Base-by-base conservation (phyloP, 257 asterid genomes). In the Voacanga thouarsii region DNA sequence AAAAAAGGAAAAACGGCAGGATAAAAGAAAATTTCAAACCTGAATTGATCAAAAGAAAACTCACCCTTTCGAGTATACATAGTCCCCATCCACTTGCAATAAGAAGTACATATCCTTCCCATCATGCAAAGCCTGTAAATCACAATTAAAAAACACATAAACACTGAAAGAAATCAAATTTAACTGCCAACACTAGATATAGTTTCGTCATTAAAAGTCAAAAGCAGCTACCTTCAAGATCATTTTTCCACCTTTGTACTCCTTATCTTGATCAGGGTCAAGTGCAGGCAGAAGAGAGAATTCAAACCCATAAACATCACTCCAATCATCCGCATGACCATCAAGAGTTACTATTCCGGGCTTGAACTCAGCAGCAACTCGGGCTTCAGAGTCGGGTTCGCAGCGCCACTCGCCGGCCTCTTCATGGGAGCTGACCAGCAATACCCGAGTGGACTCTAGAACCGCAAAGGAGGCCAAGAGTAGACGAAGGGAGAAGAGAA, bases 211-310 rank as follows among this genome's bases (percentile, higher is more conserved):
- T 64, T 18, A 68, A 66, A 59, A 63, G 79, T 63, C 75, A 75
- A 82, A 23, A 30, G 30, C 15, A 37, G 53, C 56, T 61, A 92
- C 97, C 96, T 92, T 91, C 74, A 92, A 77, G 21, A 91, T 86
- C 96, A 92, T 88, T 76, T 92, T 89, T 23, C 96, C 97, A 67
- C 79, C 86, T 72, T 85, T 82, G 73, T 91, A 92, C 78, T 90
- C 88, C 68, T 92, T 80, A 72, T 92, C 97, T 74, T 89, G 88
- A 86, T 92, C 96, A 1, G 97, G 97, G 70, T 91, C 96, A 21
- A 92, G 89, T 55, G 96, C 97, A n/a, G 95, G 95, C 70, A 91
- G 91, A 63, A 92, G 87, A 24, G 97, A 86, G 75, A 92, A 92
- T 71, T 92, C 96, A 75, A 87, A 92, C 28, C 97, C 96, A 26